A percentile compares a stretch with the other conserved stretches of the same genome.
phyloP scores from a whole-genome alignment of 768 basidiomycete species.

The Mrakia gelida region DNA sequence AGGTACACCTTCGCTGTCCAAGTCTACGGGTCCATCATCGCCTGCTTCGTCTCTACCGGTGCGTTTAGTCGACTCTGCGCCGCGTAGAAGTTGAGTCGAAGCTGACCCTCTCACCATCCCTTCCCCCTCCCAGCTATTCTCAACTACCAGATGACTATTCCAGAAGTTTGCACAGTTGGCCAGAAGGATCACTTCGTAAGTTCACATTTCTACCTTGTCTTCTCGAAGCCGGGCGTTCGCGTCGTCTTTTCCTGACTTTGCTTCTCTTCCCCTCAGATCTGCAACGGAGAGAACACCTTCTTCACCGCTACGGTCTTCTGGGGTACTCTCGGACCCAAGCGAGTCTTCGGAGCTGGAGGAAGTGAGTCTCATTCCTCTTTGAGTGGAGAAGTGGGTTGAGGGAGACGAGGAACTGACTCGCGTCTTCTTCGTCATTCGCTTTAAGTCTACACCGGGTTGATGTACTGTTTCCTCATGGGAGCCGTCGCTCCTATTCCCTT shows the following conservation, averaged over 20 bases:
- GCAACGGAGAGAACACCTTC: conserved; percentile 44
- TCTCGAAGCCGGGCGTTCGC: too few species aligned
- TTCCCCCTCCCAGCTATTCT: too few species aligned
- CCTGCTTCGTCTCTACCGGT: neutral
- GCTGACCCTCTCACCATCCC: too few species aligned
- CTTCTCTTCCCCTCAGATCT: neutral
- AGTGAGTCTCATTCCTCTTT: conserved; percentile 46
- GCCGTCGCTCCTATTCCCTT: conserved; percentile 56
- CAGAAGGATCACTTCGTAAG: conserved; percentile 39
- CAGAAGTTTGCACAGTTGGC: conserved; percentile 50
- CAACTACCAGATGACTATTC: conserved; percentile 42
- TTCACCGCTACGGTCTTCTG: conserved; percentile 46
- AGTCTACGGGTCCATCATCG: neutral
- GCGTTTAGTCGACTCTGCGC: too few species aligned
- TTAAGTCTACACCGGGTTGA: too few species aligned
- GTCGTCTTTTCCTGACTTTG: too few species aligned
- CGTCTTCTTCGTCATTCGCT: too few species aligned
- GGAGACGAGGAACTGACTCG: too few species aligned
- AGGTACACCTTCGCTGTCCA: conserved; percentile 61
- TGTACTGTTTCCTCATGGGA: too few species aligned
- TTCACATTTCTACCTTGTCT: too few species aligned
- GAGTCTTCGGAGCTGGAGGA: conserved; percentile 45
- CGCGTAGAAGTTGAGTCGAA: too few species aligned
- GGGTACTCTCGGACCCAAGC: conserved; percentile 47
- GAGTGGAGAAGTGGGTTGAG: too few species aligned